Conservation (phyloP, 331 rosid genomes). For the Pyracantha coccinea region DNA sequence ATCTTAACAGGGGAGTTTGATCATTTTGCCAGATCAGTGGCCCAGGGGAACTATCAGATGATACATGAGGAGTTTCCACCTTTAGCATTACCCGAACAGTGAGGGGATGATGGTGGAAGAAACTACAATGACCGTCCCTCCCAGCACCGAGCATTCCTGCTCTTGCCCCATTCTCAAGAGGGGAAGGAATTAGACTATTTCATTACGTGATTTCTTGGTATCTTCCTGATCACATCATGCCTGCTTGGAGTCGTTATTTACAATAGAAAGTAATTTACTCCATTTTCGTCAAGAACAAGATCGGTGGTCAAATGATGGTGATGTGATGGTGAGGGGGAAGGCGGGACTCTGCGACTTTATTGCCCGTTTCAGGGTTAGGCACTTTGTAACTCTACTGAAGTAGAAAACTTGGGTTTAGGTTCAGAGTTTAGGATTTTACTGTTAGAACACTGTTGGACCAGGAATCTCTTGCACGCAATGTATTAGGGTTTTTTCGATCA, state of each 20-base stretch:
- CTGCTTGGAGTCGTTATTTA: conserved; percentile 21
- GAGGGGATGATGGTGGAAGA: conserved; percentile 28
- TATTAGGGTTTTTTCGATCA: conserved; percentile 23
- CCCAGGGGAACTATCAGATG: conserved; percentile 26
- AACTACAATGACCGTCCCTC: conserved; percentile 7
- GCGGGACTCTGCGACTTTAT: not conserved
- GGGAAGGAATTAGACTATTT: conserved; percentile 4
- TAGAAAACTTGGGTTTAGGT: conserved; percentile 32
- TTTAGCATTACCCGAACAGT: conserved; percentile 12
- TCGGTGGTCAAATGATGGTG: not conserved
- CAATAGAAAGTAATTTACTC: conserved; percentile 17
- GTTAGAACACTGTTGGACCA: conserved; percentile 2
- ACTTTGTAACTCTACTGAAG: conserved; percentile 32
- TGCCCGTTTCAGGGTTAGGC: conserved; percentile 16
- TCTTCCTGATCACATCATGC: conserved; percentile 7
- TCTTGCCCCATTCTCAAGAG: conserved; percentile 1
- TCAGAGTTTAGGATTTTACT: conserved; percentile 35
- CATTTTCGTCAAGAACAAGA: not conserved
- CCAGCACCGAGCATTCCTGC: conserved; percentile 7
- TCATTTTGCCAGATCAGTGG: conserved; percentile 32
- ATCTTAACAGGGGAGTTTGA: conserved; percentile 43
- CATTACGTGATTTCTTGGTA: not conserved
- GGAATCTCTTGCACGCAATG: conserved; percentile 12
- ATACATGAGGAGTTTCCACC: conserved; percentile 30
- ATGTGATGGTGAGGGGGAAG: conserved; percentile 2